Evolutionary conservation across 257 asterid species (phyloP), one percentile per base, ranked within the genome.

Genomic region (Nyctanthes arbortristis): DNA sequence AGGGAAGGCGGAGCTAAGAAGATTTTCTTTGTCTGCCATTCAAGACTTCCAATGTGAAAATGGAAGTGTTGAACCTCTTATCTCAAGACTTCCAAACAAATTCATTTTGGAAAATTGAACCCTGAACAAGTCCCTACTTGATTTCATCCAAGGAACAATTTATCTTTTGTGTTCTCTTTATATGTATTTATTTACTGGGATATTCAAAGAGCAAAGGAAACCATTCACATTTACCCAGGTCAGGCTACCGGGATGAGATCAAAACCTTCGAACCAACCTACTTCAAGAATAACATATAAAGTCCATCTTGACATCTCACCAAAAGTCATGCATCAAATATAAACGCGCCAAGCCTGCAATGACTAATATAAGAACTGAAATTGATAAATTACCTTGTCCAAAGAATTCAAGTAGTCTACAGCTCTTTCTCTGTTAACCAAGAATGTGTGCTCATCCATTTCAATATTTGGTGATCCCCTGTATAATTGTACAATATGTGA

Each of bases 341-440:
- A n/a, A n/a, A 45, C 54, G 6, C n/a, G 55, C 24, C 55, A 45
- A 45, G n/a, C 66, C 12, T 4, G 57, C 58, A 36, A 64, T 22
- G 39, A 49, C 45, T 25, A 64, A 32, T 35, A 47, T 16, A 25
- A 18, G 63, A 73, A 22, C 47, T 61, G 25, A 58, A 56, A 61
- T 14, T 35, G 52, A 61, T 10, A 10, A 7, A 32, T n/a, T 80
- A 88, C 98, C 96, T 90, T 90, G 65, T 93, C 98, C 81, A 93
- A 75, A 1, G 98, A 93, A 55, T 95, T 90, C 75, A 93, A 71
- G 81, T 93, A 93, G 87, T 93, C 98, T 27, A 93, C 98, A 5
- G 98, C 98, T 75, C 98, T 88, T 78, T 93, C 98, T 73, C 98
- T 93, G 86, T 93, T 93, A 39, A 93, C 88, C 92, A 93, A 66